Conservation (phyloP, 805 yeast genomes). For the Candida montana region DNA sequence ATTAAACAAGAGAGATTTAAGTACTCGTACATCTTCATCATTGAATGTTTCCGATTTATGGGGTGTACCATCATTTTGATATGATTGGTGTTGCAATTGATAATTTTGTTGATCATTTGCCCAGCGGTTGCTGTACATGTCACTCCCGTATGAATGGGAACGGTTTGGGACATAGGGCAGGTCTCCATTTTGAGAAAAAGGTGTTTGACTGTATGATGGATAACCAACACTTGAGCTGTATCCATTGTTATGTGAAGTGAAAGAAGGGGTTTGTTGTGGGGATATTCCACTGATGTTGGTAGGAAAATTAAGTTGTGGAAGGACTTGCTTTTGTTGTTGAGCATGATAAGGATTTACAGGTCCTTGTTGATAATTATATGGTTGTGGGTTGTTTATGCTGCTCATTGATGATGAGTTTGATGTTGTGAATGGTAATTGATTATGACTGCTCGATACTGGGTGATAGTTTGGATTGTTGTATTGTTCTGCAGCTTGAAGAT, state of each 20-base stretch:
- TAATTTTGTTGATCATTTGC: not conserved
- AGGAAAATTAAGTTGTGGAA: constrained; percentile 13
- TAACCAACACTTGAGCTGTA: not conserved
- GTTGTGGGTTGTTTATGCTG: too few relatives aligned
- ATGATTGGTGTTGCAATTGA: not conserved
- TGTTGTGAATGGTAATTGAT: not conserved
- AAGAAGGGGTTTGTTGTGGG: constrained; percentile 3
- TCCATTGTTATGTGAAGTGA: not conserved
- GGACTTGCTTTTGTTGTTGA: constrained; percentile 3
- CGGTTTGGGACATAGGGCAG: constrained; percentile 3
- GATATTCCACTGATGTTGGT: not conserved
- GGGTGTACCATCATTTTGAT: not conserved
- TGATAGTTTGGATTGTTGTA: constrained; percentile 3
- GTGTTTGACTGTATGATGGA: not conserved
- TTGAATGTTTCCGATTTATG: constrained; percentile 20
- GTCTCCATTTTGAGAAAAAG: not conserved
- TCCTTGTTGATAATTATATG: not conserved
- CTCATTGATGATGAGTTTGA: not conserved
- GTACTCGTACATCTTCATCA: constrained; percentile 39
- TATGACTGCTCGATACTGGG: not conserved
- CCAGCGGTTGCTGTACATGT: constrained; percentile 1
- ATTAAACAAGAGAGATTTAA: constrained; percentile 40
- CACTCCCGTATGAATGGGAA: constrained; percentile 9
- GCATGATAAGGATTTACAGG: not conserved
- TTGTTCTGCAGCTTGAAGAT: not conserved